Conservation (phyloP, 345 rosid species). For the Mallotus nudiflorus region DNA sequence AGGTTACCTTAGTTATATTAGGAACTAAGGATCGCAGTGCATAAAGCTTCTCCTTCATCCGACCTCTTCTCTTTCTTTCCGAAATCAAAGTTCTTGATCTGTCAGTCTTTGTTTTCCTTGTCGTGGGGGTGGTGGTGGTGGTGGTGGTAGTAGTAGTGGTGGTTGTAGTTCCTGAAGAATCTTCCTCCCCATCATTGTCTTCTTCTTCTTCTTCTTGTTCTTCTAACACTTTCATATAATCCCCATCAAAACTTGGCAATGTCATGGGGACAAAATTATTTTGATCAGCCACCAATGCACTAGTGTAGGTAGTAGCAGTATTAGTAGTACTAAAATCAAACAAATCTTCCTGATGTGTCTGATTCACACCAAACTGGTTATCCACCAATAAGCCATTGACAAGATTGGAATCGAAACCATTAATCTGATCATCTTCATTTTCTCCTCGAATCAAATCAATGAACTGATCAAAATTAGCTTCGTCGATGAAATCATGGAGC, state of each 20-base stretch:
- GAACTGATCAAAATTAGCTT: conserved; percentile 60
- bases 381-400: conserved; percentile 34
- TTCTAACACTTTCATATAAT: conserved; percentile 12
- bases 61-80: conserved; percentile 65
- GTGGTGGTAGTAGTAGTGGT: conserved; percentile 36
- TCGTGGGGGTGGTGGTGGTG: conserved; percentile 29
- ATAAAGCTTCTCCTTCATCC: conserved; percentile 91
- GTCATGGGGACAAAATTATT: conserved; percentile 31
- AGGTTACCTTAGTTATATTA: conserved; percentile 77
- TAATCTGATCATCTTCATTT: conserved; percentile 28
- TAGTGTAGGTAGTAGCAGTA: neutral
- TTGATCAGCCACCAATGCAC: conserved; percentile 29
- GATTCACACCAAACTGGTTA: conserved; percentile 29
- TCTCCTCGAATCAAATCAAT: conserved; percentile 55
- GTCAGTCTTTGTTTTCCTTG: conserved; percentile 49
- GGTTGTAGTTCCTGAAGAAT: conserved; percentile 58
- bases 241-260: conserved; percentile 41
- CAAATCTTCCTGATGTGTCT: conserved; percentile 23
- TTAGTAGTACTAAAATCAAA: conserved; percentile 21
- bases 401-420: conserved; percentile 35
- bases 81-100: conserved; percentile 74
- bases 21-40: conserved; percentile 86
- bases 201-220: conserved; percentile 24
- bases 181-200: conserved; percentile 45
- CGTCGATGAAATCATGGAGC: conserved; percentile 49